Evolutionary conservation across 129 eudicot genomes (phyloP).

Genomic region (Daucus carota): DNA sequence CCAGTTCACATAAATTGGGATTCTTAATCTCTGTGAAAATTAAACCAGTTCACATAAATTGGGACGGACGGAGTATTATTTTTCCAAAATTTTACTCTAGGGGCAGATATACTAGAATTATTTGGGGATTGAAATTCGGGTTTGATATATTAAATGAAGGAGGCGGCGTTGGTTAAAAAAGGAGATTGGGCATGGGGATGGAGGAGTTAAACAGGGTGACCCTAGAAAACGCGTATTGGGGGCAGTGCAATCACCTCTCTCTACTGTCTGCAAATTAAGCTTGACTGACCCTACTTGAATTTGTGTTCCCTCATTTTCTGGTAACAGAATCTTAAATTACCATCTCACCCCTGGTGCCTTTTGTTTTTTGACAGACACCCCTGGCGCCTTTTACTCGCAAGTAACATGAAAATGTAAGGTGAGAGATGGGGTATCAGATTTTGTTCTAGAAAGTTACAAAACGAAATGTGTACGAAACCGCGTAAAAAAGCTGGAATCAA

Average conservation of each 20-base stretch:
- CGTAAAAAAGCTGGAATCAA: neutral
- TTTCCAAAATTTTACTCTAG: no score
- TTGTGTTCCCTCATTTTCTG: neutral
- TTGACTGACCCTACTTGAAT: neutral
- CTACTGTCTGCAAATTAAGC: neutral
- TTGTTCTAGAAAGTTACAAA: neutral
- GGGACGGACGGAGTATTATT: no score
- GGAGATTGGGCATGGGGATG: no score
- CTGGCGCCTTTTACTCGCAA: no score
- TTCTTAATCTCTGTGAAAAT: no score
- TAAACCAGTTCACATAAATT: no score
- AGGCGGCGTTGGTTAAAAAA: no score
- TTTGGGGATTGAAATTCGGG: no score
- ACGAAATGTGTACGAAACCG: neutral
- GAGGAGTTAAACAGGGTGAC: neutral
- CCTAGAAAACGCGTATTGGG: slow-evolving; percentile 5
- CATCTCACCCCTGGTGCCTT: neutral
- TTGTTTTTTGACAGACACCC: no score
- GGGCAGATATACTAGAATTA: no score
- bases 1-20: no score
- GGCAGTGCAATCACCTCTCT: neutral
- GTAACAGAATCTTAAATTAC: neutral
- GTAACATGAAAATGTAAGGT: neutral
- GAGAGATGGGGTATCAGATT: neutral
- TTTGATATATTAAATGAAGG: no score